These are phyloP conservation scores for Nowakowskiella sp. DNA, from an alignment of 192 early-diverging fungal species.

Conservation along the genomic window DNA sequence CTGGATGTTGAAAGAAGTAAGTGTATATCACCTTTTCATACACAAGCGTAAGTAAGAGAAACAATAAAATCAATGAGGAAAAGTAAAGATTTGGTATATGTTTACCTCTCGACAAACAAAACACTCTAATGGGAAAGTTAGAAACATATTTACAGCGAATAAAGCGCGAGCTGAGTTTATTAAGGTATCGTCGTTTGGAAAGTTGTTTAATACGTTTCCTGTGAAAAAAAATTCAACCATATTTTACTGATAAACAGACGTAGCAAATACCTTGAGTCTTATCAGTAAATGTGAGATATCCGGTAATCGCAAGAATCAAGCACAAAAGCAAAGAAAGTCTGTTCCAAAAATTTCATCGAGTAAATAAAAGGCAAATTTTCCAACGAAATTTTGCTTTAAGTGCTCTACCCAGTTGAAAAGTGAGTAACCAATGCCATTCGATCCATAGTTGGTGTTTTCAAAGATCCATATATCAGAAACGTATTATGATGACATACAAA, in stretches of 20 bases:
- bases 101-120: constrained; percentile 79
- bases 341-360: background rate
- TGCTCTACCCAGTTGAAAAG: constrained; percentile 62
- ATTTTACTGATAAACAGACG: constrained; percentile 4
- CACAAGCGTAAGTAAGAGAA: background rate
- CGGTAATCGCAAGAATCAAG: constrained; percentile 60
- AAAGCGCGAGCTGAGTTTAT: constrained; percentile 81
- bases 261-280: constrained; percentile 58
- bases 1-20: constrained; percentile 2
- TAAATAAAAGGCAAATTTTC: background rate
- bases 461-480: constrained; percentile 81
- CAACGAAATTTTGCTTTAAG: background rate
- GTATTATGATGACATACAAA: constrained; percentile 97
- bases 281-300: constrained; percentile 74
- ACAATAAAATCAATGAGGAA: background rate
- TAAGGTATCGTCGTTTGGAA: constrained; percentile 62
- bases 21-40: background rate
- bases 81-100: too few species aligned
- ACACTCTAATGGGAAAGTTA: constrained; percentile 81
- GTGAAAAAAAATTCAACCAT: background rate
- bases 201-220: constrained; percentile 88
- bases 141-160: constrained; percentile 93
- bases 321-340: constrained; percentile 61
- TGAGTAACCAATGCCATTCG: constrained; percentile 78
- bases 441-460: constrained; percentile 76